These are phyloP conservation scores for Forsythia suspensa DNA, from an alignment of 257 asterid genomes.

Conservation along the genomic window DNA sequence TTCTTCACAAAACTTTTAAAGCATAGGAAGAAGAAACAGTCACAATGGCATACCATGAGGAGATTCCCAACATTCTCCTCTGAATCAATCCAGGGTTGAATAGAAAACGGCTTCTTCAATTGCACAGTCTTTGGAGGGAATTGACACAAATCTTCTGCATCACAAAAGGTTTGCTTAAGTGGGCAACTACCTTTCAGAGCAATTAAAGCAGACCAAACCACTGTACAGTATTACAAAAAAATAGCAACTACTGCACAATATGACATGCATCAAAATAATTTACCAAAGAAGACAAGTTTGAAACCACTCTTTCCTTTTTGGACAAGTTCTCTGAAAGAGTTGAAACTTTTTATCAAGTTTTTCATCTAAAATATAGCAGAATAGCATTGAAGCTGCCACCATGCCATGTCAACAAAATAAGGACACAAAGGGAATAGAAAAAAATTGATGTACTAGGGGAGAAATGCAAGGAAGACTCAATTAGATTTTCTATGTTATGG, in stretches of 20 bases:
- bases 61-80: conserved; percentile 93
- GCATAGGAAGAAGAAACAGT: background rate
- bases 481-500: background rate
- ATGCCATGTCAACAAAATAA: background rate
- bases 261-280: background rate
- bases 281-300: background rate
- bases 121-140: conserved; percentile 87
- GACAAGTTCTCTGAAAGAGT: background rate
- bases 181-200: conserved; percentile 6
- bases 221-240: background rate
- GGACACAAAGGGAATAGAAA: background rate
- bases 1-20: background rate
- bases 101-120: conserved; percentile 74
- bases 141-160: conserved; percentile 75
- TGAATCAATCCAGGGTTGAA: conserved; percentile 88
- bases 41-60: conserved; percentile 66
- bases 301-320: background rate
- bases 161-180: conserved; percentile 23
- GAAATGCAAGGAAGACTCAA: background rate
- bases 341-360: background rate
- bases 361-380: background rate
- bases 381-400: background rate
- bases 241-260: background rate
- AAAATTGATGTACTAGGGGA: background rate
- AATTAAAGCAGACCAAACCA: conserved; percentile 2